A percentile compares a stretch with the other conserved stretches of the same genome.
Evolutionary conservation across 164 flowering plant species (phyloP).

Genomic region (Stephania cephalantha): DNA sequence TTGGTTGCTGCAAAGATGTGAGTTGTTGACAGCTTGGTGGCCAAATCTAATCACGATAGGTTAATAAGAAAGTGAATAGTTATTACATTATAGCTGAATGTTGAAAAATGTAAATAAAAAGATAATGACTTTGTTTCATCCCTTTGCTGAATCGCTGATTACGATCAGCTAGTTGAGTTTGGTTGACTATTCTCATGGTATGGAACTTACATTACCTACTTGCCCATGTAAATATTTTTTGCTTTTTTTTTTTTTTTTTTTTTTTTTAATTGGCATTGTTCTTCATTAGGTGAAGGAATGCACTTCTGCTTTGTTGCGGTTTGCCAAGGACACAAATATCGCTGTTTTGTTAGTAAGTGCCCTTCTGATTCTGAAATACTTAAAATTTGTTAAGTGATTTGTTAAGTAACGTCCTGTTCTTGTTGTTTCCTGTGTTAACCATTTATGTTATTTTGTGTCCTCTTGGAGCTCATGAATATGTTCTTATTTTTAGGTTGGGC

Average conservation of each 20-base stretch:
- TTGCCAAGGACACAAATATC: constrained; percentile 74
- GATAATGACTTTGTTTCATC: not conserved
- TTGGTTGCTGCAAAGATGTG: no score
- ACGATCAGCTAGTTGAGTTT: not conserved
- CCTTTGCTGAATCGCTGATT: not conserved
- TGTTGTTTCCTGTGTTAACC: not conserved
- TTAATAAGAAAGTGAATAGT: no score
- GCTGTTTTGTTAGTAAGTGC: constrained; percentile 76
- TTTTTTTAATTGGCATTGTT: constrained; percentile 5
- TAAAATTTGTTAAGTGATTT: no score
- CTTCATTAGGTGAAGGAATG: constrained; percentile 80
- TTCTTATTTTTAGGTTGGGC: constrained; percentile 64
- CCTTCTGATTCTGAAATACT: no score
- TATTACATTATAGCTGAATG: no score
- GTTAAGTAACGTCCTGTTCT: not conserved
- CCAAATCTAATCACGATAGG: no score
- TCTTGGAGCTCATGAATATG: constrained; percentile 4
- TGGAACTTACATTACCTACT: not conserved
- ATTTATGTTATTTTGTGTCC: not conserved
- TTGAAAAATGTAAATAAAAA: no score
- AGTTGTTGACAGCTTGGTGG: no score
- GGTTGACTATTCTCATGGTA: not conserved
- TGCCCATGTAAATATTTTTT: not conserved
- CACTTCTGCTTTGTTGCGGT: constrained; percentile 74
- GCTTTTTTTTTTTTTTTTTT: not conserved